Percentiles rank a stretch among this genome's conserved stretches.
Conservation (phyloP, 1,284 basidiomycete genomes). For the Trametes sp. region DNA sequence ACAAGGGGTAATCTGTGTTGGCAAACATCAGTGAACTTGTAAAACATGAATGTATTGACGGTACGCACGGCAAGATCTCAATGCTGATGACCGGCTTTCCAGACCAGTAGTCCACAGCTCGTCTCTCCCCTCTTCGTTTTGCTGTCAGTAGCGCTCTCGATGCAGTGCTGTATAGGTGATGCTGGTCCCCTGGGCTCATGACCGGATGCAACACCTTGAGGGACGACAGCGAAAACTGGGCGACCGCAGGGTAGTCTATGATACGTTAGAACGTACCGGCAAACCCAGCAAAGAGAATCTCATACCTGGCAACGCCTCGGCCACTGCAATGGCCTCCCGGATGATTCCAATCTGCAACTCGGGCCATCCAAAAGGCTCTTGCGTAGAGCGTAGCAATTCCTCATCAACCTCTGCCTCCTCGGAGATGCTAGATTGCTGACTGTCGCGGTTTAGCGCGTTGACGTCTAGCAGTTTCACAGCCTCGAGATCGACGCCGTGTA, state of each 20-base stretch:
- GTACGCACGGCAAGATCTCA: conserved; percentile 46
- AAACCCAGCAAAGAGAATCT: background rate
- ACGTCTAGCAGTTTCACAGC: conserved; percentile 59
- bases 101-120: conserved; percentile 83
- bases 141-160: conserved; percentile 73
- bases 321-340: conserved; percentile 89
- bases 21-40: background rate
- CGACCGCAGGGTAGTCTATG: conserved; percentile 77
- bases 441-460: conserved; percentile 25
- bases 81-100: conserved; percentile 82
- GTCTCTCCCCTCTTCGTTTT: conserved; percentile 77
- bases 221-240: conserved; percentile 81
- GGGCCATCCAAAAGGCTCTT: conserved; percentile 86
- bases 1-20: conserved; percentile 71
- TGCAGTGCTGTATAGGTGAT: conserved; percentile 77
- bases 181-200: conserved; percentile 77
- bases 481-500: conserved; percentile 82
- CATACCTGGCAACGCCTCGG: conserved; percentile 89
- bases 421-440: conserved; percentile 31
- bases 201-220: conserved; percentile 73
- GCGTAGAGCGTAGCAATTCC: conserved; percentile 49
- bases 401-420: conserved; percentile 41
- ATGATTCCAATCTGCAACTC: conserved; percentile 92
- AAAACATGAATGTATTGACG: background rate
- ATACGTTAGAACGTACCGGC: background rate